Conservation (phyloP, 148 eudicot genomes). For the Dianthus caryophyllus region DNA sequence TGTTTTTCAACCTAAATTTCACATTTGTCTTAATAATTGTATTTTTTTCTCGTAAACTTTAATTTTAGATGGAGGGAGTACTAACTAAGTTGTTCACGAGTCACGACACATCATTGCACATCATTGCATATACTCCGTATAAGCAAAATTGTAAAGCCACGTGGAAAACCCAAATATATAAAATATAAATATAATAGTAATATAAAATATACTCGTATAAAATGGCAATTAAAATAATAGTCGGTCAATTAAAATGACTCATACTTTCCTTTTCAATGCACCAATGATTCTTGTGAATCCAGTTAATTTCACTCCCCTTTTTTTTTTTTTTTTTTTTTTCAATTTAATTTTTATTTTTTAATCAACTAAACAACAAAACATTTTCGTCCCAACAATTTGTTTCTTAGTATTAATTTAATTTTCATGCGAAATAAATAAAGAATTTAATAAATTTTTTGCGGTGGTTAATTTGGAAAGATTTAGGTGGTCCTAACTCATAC, state of each 20-base stretch:
- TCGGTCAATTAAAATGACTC: conserved; percentile 22
- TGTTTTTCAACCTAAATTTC: too few species aligned
- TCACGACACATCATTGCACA: too few species aligned
- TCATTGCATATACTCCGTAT: too few species aligned
- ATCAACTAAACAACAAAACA: conserved; percentile 8
- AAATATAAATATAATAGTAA: neutral
- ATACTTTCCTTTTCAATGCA: conserved; percentile 13
- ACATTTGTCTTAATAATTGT: too few species aligned
- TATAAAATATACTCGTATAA: too few species aligned
- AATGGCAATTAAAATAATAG: too few species aligned
- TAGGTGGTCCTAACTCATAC: conserved; percentile 12
- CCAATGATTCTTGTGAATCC: conserved; percentile 37
- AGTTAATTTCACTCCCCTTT: conserved; percentile 17
- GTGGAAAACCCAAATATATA: neutral
- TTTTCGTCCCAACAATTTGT: conserved; percentile 24
- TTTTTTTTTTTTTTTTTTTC: neutral
- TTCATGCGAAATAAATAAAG: neutral
- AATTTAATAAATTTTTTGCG: neutral
- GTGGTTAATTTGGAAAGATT: conserved; percentile 7
- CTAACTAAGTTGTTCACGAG: too few species aligned
- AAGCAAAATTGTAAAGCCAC: too few species aligned
- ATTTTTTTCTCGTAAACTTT: too few species aligned
- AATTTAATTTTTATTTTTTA: neutral
- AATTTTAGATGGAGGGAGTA: too few species aligned
- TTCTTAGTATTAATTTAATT: neutral